Evolutionary conservation across 441 rosid genomes (phyloP), one percentile per base, ranked within the genome.

Genomic region (Rhodomyrtus psidioides): DNA sequence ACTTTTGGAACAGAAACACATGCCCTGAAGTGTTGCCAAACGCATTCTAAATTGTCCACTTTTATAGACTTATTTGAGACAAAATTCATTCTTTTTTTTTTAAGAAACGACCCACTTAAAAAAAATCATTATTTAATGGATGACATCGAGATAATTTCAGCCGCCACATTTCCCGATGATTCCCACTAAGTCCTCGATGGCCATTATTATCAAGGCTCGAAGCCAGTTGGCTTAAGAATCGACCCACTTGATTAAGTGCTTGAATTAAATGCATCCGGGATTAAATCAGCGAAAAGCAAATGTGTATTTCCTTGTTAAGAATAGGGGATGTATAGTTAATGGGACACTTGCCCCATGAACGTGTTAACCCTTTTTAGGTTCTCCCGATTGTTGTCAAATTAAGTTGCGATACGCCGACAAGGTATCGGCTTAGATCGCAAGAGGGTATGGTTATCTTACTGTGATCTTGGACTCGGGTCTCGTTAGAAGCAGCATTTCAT

Each of bases 401-500:
- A 23, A 23, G 58, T 23, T 23, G 2, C 0, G 0, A 12, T 4
- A 1, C 12, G 2, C n/a, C 13, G n/a, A 23, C 1, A 10, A 55
- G 5, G n/a, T 4, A 28, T 26, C 7, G 16, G 12, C 60, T 12
- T 26, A 57, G 28, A 26, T 12, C 28, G 60, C 15, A 5, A 57
- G 28, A 57, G 58, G 60, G 28, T 3, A 4, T 26, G 28, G 2
- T 26, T 27, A 4, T 57, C 15, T 57, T 13, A 0, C 0, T 1
- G 4, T 12, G 28, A 26, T 57, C 28, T 7, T 4, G 5, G n/a
- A 57, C 26, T 2, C 28, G 28, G 4, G 60, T 57, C 7, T 57
- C 0, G 1, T 5, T 26, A 26, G 15, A 57, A 57, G 28, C 28
- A 2, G 3, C 28, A 4, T 4, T 23, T 9, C n/a, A 0, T 2